These are phyloP conservation scores for Neocatenulostroma microsporum DNA, from an alignment of 2,329 filamentous ascomycete species.

Conservation along the genomic window DNA sequence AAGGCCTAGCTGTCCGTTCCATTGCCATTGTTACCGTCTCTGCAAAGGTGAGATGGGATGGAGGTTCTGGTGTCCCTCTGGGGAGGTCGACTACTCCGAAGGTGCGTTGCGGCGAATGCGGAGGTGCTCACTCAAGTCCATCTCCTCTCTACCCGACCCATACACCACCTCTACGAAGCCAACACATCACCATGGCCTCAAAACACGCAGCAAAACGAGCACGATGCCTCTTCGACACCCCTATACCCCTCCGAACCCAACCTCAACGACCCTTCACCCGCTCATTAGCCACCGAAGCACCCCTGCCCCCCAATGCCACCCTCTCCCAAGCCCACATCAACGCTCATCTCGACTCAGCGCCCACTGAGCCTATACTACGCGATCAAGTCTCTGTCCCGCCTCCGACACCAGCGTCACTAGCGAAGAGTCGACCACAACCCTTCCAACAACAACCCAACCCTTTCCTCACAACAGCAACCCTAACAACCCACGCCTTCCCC, in stretches of 20 bases:
- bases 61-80: too few relatives aligned
- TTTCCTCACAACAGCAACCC: constrained; percentile 57
- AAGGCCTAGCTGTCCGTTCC: constrained; percentile 32
- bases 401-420: constrained; percentile 13
- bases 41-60: too few relatives aligned
- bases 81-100: too few relatives aligned
- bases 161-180: constrained; percentile 3
- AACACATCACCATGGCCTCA: constrained; percentile 31
- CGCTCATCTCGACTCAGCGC: constrained; percentile 29
- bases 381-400: constrained; percentile 14
- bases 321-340: constrained; percentile 30
- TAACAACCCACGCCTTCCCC: constrained; percentile 87
- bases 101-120: too few relatives aligned
- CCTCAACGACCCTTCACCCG: constrained; percentile 36
- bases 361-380: constrained; percentile 15
- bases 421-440: constrained; percentile 20
- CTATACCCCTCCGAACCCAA: constrained; percentile 15
- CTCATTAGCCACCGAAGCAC: constrained; percentile 50
- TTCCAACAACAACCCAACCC: constrained; percentile 24
- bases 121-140: background rate
- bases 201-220: constrained; percentile 31
- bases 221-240: constrained; percentile 26
- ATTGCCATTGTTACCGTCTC: constrained; percentile 15
- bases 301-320: constrained; percentile 32
- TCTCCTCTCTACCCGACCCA: constrained; percentile 11